Evolutionary conservation across 345 rosid species (phyloP), one percentile per base, ranked within the genome.

Genomic region (Angophora floribunda): DNA sequence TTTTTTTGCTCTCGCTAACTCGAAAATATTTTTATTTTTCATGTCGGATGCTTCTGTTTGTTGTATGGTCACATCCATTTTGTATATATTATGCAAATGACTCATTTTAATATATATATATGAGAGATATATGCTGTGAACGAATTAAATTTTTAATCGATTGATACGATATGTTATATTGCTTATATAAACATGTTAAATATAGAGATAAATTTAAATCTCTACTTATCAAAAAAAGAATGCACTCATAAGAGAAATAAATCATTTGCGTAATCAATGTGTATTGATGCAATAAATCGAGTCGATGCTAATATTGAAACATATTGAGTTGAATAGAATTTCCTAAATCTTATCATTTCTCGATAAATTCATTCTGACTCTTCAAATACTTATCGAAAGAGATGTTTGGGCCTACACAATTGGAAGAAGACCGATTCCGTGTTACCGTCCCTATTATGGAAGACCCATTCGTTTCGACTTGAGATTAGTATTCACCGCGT

Each of bases 161-260:
- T 36, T 0, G 24, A 9, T 55, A 7, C 2, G 12, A 0, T 55
- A 55, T 2, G 1, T 1, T 2, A 55, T 8, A 55, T 22, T 21
- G 22, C 22, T 55, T 55, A 55, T 55, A 22, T 55, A 55, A 55
- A 1, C 1, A 8, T 1, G 6, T 55, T 22, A 4, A 21, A 1
- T 5, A 55, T 4, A 8, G 61, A 22, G 28, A 9, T 55, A 1
- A 36, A 36, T 2, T 36, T 36, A 36, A 36, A 36, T 36, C 41
- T 36, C 41, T 36, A 36, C 41, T 36, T 22, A 22, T 55, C 6
- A 28, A 55, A 9, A 9, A 7, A 21, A 55, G 1, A 53, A 53
- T 53, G 2, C 1, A 24, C 1, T 53, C 59, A 53, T 1, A 53
- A 53, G 59, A 53, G 13, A 21, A 55, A 55, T 55, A 2, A 55